These are phyloP conservation scores for Boletus barrowsii DNA, from an alignment of 768 basidiomycete genomes.

Conservation along the genomic window DNA sequence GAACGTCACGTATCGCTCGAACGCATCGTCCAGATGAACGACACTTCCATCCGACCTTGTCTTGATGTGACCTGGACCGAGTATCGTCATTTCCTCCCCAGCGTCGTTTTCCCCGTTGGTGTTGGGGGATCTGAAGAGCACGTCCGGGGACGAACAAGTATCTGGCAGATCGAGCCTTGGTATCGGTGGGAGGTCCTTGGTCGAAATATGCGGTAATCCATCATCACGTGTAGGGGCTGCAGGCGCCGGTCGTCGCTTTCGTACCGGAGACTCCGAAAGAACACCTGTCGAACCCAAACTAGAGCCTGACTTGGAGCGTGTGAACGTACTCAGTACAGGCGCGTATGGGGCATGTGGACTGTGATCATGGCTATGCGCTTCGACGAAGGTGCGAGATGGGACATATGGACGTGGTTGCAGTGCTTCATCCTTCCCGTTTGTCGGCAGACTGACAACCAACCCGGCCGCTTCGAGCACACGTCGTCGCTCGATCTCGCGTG, in stretches of 20 bases:
- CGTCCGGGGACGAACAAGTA: constrained; percentile 2
- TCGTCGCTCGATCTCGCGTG: constrained; percentile 71
- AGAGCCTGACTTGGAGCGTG: constrained; percentile 8
- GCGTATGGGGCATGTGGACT: neutral
- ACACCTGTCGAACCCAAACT: constrained; percentile 32
- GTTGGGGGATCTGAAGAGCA: neutral
- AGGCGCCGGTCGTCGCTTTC: constrained; percentile 27
- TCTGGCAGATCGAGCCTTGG: constrained; percentile 35
- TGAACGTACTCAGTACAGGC: neutral
- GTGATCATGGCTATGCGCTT: neutral
- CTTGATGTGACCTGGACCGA: constrained; percentile 2
- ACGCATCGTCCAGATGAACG: constrained; percentile 71
- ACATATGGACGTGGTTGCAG: constrained; percentile 17
- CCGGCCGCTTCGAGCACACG: constrained; percentile 89
- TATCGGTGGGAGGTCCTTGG: constrained; percentile 55
- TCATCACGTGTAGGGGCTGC: constrained; percentile 14
- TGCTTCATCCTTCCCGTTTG: neutral
- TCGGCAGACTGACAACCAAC: constrained; percentile 57
- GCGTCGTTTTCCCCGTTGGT: neutral
- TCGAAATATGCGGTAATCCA: constrained; percentile 15
- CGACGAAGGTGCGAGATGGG: constrained; percentile 10
- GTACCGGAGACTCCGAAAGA: constrained; percentile 37
- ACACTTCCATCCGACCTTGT: constrained; percentile 14
- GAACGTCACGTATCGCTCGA: constrained; percentile 86
- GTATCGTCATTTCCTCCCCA: neutral